Percentiles rank a stretch among this genome's conserved stretches.
Evolutionary conservation across 495 filamentous ascomycete species (phyloP).

Genomic region (Lophiostoma macrostomum): DNA sequence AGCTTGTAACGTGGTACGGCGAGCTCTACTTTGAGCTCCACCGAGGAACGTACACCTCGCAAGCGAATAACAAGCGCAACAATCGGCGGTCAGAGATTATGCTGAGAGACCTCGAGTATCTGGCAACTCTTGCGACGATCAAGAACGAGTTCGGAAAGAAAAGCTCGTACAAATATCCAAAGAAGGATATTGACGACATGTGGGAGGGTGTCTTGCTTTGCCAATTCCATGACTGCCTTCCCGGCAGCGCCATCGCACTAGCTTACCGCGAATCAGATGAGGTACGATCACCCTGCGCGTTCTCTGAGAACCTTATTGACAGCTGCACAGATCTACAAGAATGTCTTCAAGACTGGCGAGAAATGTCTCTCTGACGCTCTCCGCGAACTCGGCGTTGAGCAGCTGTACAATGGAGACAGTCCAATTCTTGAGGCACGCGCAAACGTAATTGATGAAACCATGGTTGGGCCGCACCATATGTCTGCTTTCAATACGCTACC

Average conservation of each 20-base stretch:
- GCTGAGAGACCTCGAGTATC: conserved; percentile 79
- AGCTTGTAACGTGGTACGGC: conserved; percentile 95
- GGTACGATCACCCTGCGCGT: conserved; percentile 39
- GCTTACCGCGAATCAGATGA: conserved; percentile 90
- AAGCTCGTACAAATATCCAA: conserved; percentile 76
- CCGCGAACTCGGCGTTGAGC: conserved; percentile 59
- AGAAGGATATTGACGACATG: conserved; percentile 84
- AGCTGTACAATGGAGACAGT: conserved; percentile 36
- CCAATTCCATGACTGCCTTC: conserved; percentile 96
- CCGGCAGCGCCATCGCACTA: conserved; percentile 95
- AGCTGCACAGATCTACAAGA: conserved; percentile 63
- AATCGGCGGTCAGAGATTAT: conserved; percentile 83
- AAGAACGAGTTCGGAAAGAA: conserved; percentile 46
- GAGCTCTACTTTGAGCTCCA: conserved; percentile 98
- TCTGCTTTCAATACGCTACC: conserved; percentile 76
- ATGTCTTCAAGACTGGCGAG: conserved; percentile 75
- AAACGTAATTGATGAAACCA: no score
- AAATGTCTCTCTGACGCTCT: conserved; percentile 67
- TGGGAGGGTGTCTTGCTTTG: conserved; percentile 86
- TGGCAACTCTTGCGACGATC: conserved; percentile 83
- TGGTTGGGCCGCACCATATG: no score
- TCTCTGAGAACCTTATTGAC: not conserved
- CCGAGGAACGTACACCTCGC: conserved; percentile 93
- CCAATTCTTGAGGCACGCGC: no score
- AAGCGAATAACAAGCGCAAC: conserved; percentile 93